Evolutionary conservation across 1,284 basidiomycete genomes (phyloP).

Genomic region (Amylostereum areolatum): DNA sequence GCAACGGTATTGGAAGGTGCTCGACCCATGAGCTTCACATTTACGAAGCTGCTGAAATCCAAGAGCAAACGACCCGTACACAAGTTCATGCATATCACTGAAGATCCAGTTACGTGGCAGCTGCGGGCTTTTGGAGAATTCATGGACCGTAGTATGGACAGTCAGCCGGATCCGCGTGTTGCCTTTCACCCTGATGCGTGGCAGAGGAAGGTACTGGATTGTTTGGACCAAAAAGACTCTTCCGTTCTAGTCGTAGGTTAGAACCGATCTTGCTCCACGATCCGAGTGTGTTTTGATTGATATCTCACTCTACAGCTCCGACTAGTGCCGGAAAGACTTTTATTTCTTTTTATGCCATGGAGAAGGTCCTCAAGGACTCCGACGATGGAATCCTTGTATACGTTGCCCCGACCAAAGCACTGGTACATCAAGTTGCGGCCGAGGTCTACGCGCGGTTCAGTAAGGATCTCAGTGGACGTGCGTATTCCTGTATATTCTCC

Average conservation of each 20-base stretch:
- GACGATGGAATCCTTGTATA: slow-evolving; percentile 68
- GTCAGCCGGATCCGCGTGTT: slow-evolving; percentile 49
- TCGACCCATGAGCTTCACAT: slow-evolving; percentile 42
- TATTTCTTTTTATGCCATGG: slow-evolving; percentile 74
- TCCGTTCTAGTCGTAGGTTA: slow-evolving; percentile 62
- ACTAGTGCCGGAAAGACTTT: slow-evolving; percentile 73
- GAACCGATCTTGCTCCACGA: slow-evolving; percentile 14
- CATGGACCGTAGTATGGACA: slow-evolving; percentile 70
- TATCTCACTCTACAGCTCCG: slow-evolving; percentile 35
- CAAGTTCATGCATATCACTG: slow-evolving; percentile 49
- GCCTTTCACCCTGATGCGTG: slow-evolving; percentile 63
- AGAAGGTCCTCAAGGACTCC: slow-evolving; percentile 51
- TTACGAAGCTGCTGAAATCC: slow-evolving; percentile 46
- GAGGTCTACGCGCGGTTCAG: slow-evolving; percentile 66
- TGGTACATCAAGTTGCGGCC: slow-evolving; percentile 63
- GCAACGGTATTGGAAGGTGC: slow-evolving; percentile 21
- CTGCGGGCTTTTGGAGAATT: slow-evolving; percentile 63
- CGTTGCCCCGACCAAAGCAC: slow-evolving; percentile 68
- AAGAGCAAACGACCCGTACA: slow-evolving; percentile 34
- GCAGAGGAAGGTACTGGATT: slow-evolving; percentile 62
- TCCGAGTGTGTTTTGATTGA: too few species aligned
- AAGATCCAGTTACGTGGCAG: slow-evolving; percentile 59
- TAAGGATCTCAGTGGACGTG: slow-evolving; percentile 48
- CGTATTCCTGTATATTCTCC: slow-evolving; percentile 14
- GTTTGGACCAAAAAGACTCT: slow-evolving; percentile 44